Base-by-base conservation (phyloP, 164 flowering plant species). In the Taxillus chinensis region DNA sequence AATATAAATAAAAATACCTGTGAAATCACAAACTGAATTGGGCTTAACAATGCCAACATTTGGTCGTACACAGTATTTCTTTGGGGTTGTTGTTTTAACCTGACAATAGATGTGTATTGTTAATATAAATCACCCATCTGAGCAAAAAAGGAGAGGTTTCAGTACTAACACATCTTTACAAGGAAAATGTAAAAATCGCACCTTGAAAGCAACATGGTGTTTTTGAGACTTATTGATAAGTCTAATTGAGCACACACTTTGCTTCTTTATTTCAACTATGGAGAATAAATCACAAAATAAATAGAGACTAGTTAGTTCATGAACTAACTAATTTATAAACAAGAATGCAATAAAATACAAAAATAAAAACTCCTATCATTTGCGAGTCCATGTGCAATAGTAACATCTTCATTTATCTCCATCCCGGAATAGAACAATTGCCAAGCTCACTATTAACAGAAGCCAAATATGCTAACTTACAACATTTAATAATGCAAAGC, bases 11-110 rank as follows among this genome's bases (percentile, higher is more conserved):
- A 3, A 49, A 55, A 59, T 76, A 89, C 98, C 98, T 66, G 78
- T 75, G 59, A 89, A 84, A 49, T 82, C 86, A 74, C 71, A 74
- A n/a, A 69, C 63, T 64, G 89, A 78, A 39, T 82, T 82, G 39
- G 98, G 98, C 67, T 57, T 65, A 50, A 89, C 42, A 69, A 89
- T 60, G 16, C 95, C 96, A 17, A 72, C 78, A 69, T 86, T 91
- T 37, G 98, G 98, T 41, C 84, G 79, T 42, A 91, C 98, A 68
- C 83, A 85, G 60, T 89, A 89, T 60, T 75, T 83, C 82, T 77
- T 86, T 16, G 96, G 98, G n/a, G 83, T 78, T 2, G 96, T 92
- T 55, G 98, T 92, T 66, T 92, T 92, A 57, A 92, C 92, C 98
- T 92, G 88, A 67, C 59, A 63, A 66, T 48, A 48, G 4, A 48